phyloP scores from a whole-genome alignment of 2,329 filamentous ascomycete genomes.

The Alternaria triticina region DNA sequence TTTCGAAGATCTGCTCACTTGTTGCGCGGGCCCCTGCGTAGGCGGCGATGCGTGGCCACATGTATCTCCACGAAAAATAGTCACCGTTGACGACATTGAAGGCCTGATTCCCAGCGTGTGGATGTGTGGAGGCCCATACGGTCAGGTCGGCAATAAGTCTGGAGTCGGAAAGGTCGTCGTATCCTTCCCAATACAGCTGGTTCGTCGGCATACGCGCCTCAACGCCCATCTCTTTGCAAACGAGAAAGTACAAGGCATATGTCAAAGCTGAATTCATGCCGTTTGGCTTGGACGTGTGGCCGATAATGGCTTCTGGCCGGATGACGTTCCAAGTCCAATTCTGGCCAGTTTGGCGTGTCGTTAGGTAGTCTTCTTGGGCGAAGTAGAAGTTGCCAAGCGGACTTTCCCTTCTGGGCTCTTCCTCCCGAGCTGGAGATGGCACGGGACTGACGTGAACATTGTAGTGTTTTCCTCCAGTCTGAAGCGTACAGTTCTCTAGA shows the following conservation, averaged over 20 bases:
- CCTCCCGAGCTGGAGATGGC: conserved; percentile 3
- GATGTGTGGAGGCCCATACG: background rate
- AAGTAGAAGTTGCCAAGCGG: conserved; percentile 12
- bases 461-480: conserved; percentile 15
- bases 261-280: conserved; percentile 13
- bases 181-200: conserved; percentile 3
- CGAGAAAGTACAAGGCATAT: conserved; percentile 9
- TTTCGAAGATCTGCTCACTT: background rate
- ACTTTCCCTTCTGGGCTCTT: background rate
- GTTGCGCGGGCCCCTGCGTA: background rate
- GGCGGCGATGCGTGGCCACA: conserved; percentile 4
- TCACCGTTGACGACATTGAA: conserved; percentile 15
- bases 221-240: conserved; percentile 5
- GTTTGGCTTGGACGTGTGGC: conserved; percentile 1
- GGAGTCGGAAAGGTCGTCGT: conserved; percentile 3
- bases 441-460: conserved; percentile 9
- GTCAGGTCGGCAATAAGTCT: conserved; percentile 2
- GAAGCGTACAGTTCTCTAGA: conserved; percentile 5
- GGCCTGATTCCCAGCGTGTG: background rate
- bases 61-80: conserved; percentile 7
- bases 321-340: conserved; percentile 5
- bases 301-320: conserved; percentile 13
- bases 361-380: conserved; percentile 11
- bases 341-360: background rate
- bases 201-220: conserved; percentile 1